Conservation (phyloP, 2,329 filamentous ascomycete genomes). For the Ascochyta pisi region DNA sequence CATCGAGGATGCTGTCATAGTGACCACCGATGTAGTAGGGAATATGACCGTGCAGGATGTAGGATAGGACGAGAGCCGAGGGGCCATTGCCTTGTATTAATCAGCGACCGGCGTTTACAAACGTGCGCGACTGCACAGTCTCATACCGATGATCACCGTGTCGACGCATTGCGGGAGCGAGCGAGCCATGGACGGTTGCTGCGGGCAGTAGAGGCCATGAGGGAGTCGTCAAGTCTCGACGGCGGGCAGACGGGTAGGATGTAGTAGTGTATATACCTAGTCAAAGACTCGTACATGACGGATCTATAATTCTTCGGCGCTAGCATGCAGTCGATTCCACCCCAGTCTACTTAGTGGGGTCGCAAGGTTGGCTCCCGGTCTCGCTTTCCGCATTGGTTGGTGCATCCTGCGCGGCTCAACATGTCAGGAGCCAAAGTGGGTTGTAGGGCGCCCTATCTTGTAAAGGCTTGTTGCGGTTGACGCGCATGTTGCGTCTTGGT, state of each 20-base stretch:
- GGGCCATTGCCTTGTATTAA: slow-evolving; percentile 63
- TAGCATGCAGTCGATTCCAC: slow-evolving; percentile 29
- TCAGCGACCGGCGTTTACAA: slow-evolving; percentile 23
- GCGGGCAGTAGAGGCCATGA: slow-evolving; percentile 40
- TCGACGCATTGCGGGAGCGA: slow-evolving; percentile 48
- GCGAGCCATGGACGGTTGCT: slow-evolving; percentile 47
- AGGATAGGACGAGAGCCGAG: slow-evolving; percentile 67
- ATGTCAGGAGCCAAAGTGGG: slow-evolving; percentile 9
- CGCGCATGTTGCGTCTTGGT: slow-evolving; percentile 21
- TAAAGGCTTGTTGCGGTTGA: slow-evolving; percentile 8
- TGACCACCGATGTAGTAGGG: slow-evolving; percentile 64
- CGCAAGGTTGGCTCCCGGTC: slow-evolving; percentile 12
- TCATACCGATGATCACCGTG: slow-evolving; percentile 50
- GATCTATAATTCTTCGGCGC: slow-evolving; percentile 37
- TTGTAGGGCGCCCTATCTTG: not conserved
- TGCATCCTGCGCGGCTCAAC: slow-evolving; percentile 16
- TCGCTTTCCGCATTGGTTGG: slow-evolving; percentile 32
- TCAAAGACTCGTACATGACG: slow-evolving; percentile 33
- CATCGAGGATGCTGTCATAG: slow-evolving; percentile 63
- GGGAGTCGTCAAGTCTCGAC: slow-evolving; percentile 21
- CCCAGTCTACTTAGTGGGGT: slow-evolving; percentile 23
- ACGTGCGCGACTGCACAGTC: not conserved
- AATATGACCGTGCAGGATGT: slow-evolving; percentile 67
- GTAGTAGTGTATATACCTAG: slow-evolving; percentile 29
- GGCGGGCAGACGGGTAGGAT: slow-evolving; percentile 20